Evolutionary conservation across 2,329 filamentous ascomycete genomes (phyloP).

Genomic region (Colletotrichum kahawae): DNA sequence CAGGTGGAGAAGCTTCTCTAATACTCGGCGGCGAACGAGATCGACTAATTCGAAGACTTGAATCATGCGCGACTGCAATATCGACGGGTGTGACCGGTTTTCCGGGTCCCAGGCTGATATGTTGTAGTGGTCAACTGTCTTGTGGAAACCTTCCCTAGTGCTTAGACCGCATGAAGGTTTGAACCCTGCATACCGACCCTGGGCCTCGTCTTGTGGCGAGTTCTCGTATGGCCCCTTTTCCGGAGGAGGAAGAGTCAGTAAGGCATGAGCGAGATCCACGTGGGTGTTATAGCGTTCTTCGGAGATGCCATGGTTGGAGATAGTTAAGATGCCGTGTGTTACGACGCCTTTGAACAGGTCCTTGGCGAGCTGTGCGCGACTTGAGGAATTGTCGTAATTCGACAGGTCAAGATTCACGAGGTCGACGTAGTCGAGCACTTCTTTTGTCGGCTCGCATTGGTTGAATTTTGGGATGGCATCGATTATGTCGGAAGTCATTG

Average conservation of each 20-base stretch:
- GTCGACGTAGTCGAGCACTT: not conserved
- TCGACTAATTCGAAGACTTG: not conserved
- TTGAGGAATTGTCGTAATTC: not conserved
- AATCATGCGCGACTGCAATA: not conserved
- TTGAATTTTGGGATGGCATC: not conserved
- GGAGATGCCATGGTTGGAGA: not conserved
- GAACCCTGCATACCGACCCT: slow-evolving; percentile 32
- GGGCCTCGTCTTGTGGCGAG: not conserved
- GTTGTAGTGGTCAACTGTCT: slow-evolving; percentile 6
- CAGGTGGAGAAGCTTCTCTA: not conserved
- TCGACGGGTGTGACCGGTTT: slow-evolving; percentile 16
- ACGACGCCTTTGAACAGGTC: not conserved
- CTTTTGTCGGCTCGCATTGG: not conserved
- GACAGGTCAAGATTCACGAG: not conserved
- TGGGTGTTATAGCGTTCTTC: not conserved
- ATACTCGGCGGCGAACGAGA: not conserved
- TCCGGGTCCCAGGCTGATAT: slow-evolving; percentile 25
- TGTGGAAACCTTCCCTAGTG: slow-evolving; percentile 16
- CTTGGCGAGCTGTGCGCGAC: not conserved
- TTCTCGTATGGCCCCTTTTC: not conserved
- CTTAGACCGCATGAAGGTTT: slow-evolving; percentile 30
- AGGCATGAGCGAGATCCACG: not conserved
- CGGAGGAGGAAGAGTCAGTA: not conserved
- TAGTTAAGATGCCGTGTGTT: not conserved
- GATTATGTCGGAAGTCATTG: not conserved